phyloP scores from a whole-genome alignment of 2,329 filamentous ascomycete species.

The Calonectria hawksworthii region DNA sequence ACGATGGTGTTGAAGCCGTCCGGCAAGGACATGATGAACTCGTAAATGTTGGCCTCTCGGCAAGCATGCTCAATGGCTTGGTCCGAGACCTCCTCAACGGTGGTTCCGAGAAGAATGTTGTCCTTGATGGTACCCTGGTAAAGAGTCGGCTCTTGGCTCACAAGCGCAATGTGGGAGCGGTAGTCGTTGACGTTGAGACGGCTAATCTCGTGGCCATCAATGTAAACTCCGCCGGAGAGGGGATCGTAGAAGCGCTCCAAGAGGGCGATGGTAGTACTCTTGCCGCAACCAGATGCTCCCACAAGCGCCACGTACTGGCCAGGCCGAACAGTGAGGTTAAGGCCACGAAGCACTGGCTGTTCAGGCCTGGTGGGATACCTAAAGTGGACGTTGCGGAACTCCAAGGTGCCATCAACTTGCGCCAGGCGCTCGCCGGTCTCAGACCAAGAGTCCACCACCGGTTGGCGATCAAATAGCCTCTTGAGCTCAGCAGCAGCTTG shows the following conservation, averaged over 20 bases:
- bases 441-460: slow-evolving; percentile 87
- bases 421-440: slow-evolving; percentile 74
- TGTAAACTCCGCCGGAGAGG: slow-evolving; percentile 80
- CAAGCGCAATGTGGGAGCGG: slow-evolving; percentile 85
- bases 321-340: slow-evolving; percentile 80
- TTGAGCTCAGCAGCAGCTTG: slow-evolving; percentile 86
- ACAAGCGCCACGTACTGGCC: slow-evolving; percentile 92
- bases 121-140: slow-evolving; percentile 94
- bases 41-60: slow-evolving; percentile 92
- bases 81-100: slow-evolving; percentile 77
- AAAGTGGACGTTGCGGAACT: slow-evolving; percentile 95
- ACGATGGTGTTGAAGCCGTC: slow-evolving; percentile 90
- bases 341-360: slow-evolving; percentile 89
- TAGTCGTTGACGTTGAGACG: slow-evolving; percentile 88
- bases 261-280: slow-evolving; percentile 92
- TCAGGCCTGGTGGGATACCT: slow-evolving; percentile 92
- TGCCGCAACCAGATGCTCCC: slow-evolving; percentile 94
- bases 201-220: slow-evolving; percentile 88
- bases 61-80: slow-evolving; percentile 83
- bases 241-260: slow-evolving; percentile 97
- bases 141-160: slow-evolving; percentile 93
- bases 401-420: slow-evolving; percentile 80
- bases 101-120: slow-evolving; percentile 86
- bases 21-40: slow-evolving; percentile 88
- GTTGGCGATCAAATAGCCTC: slow-evolving; percentile 85